phyloP scores from a whole-genome alignment of 2,329 filamentous ascomycete species.

The Botrytis deweyae region DNA sequence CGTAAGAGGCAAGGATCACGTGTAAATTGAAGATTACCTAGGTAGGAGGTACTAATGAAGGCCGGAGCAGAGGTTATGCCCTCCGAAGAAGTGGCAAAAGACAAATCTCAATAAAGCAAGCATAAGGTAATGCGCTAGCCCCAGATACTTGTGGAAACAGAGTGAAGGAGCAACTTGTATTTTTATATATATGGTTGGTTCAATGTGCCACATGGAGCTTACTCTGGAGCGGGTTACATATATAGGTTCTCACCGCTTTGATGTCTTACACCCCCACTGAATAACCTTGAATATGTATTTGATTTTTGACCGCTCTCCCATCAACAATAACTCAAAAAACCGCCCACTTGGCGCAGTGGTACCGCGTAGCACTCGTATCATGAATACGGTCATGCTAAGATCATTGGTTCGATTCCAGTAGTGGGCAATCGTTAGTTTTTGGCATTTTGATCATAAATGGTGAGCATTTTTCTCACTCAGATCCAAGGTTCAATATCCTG shows the following conservation, averaged over 20 bases:
- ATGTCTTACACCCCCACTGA: neutral
- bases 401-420: slow-evolving; percentile 8
- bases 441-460: neutral
- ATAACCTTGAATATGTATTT: fast-evolving
- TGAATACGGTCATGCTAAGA: neutral
- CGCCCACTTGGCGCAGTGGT: neutral
- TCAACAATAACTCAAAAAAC: neutral
- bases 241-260: neutral
- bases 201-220: too few relatives aligned
- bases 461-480: neutral
- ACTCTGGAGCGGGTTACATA: too few relatives aligned
- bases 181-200: too few relatives aligned
- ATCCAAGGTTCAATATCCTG: neutral
- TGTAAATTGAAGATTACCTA: neutral
- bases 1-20: neutral
- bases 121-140: neutral
- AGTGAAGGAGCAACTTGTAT: too few relatives aligned
- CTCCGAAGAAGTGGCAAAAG: too few relatives aligned
- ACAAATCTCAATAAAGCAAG: too few relatives aligned
- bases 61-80: too few relatives aligned
- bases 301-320: fast-evolving
- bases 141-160: neutral
- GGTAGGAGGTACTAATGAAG: too few relatives aligned
- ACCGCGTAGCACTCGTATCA: neutral
- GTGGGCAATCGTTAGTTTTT: neutral